Conservation (phyloP, 2,329 filamentous ascomycete genomes). For the Trichophyton equinum region DNA sequence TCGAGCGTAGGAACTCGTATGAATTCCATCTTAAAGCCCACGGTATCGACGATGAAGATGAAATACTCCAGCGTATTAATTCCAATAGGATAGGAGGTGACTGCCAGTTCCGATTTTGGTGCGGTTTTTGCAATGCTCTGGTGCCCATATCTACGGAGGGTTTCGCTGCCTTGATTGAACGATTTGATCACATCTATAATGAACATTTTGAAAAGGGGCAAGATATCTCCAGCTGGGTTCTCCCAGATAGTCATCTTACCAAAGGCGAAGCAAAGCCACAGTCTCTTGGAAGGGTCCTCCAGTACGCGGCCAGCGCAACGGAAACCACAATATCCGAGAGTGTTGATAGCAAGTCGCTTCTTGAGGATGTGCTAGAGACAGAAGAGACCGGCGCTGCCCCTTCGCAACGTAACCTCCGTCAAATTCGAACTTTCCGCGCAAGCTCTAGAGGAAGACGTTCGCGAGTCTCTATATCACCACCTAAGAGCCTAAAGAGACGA, state of each 20-base stretch:
- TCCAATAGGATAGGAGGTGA: conserved; percentile 52
- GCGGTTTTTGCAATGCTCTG: conserved; percentile 60
- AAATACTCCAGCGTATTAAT: conserved; percentile 29
- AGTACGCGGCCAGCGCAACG: background rate
- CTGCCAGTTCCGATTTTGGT: conserved; percentile 63
- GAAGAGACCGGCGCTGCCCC: background rate
- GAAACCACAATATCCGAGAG: background rate
- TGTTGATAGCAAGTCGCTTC: background rate
- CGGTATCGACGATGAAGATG: conserved; percentile 20
- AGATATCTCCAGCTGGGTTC: conserved; percentile 24
- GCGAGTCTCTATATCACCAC: background rate
- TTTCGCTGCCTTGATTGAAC: conserved; percentile 46
- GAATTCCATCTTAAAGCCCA: conserved; percentile 49
- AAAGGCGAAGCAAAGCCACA: conserved; percentile 9
- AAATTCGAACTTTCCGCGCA: background rate
- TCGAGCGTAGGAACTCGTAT: conserved; percentile 48
- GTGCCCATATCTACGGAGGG: conserved; percentile 41
- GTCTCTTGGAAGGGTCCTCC: background rate
- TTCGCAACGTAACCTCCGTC: background rate
- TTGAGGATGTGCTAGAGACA: background rate
- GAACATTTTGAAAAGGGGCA: conserved; percentile 32
- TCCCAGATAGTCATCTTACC: conserved; percentile 17
- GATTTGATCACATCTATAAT: conserved; percentile 63
- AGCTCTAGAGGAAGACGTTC: background rate
- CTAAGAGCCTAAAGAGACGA: background rate